Evolutionary conservation across 805 yeast genomes (phyloP).

Genomic region (Cyberlindnera euphorbiae): DNA sequence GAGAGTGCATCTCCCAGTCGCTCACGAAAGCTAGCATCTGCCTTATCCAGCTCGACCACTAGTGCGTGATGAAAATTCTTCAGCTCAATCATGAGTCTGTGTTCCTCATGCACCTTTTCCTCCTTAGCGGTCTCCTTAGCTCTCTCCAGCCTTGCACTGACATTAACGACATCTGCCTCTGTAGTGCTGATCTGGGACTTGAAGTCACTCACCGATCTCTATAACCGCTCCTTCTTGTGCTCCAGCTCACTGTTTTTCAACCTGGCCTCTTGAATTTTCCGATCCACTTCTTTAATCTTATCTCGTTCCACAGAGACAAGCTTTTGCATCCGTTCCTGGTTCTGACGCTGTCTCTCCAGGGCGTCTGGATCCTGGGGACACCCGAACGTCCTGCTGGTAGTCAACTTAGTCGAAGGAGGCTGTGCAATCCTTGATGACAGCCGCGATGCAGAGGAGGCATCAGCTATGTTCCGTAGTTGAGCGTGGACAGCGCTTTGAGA

Average conservation of each 20-base stretch:
- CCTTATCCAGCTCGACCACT: slow-evolving; percentile 30
- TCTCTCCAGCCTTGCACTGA: slow-evolving; percentile 12
- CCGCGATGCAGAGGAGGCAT: slow-evolving; percentile 1
- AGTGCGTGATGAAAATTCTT: slow-evolving; percentile 28
- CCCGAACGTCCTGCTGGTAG: background rate
- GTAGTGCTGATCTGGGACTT: slow-evolving; percentile 14
- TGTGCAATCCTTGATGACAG: slow-evolving; percentile 2
- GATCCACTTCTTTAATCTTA: slow-evolving; percentile 8
- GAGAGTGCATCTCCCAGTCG: slow-evolving; percentile 29
- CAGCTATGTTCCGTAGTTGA: slow-evolving; percentile 2
- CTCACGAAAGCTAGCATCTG: slow-evolving; percentile 21
- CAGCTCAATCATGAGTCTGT: slow-evolving; percentile 17
- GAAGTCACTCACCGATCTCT: slow-evolving; percentile 4
- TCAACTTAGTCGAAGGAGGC: background rate
- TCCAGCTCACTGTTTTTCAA: slow-evolving; percentile 8
- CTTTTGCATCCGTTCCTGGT: slow-evolving; percentile 10
- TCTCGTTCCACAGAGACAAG: slow-evolving; percentile 10
- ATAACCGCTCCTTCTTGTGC: background rate
- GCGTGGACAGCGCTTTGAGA: slow-evolving; percentile 1
- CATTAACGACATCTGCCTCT: slow-evolving; percentile 13
- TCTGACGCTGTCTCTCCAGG: slow-evolving; percentile 11
- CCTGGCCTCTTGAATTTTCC: slow-evolving; percentile 7
- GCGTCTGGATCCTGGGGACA: slow-evolving; percentile 13
- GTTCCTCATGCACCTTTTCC: slow-evolving; percentile 12
- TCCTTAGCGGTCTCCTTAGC: slow-evolving; percentile 2